A percentile compares a stretch with the other conserved stretches of the same genome.
Conservation (phyloP, 768 basidiomycete species). For the Dentipellis fragilis region DNA sequence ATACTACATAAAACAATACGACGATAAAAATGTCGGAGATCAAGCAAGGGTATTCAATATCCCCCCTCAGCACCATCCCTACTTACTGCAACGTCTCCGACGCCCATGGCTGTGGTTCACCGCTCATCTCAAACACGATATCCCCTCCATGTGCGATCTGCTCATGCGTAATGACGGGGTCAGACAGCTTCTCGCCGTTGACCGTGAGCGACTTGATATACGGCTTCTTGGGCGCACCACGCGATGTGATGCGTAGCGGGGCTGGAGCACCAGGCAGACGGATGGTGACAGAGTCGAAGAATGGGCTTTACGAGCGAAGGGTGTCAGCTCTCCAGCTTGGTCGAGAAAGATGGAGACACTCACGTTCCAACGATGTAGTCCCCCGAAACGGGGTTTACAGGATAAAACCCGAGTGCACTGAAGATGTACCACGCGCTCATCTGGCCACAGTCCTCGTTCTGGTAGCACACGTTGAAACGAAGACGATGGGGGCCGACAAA, state of each 20-base stretch:
- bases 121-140: slow-evolving; percentile 59
- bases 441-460: slow-evolving; percentile 88
- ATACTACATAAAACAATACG: no score
- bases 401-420: slow-evolving; percentile 76
- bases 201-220: slow-evolving; percentile 53
- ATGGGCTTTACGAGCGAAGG: slow-evolving; percentile 24
- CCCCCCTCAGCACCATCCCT: neutral
- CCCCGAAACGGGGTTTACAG: slow-evolving; percentile 70
- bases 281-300: slow-evolving; percentile 45
- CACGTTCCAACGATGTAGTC: slow-evolving; percentile 72
- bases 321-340: neutral
- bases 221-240: slow-evolving; percentile 45
- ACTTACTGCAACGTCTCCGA: slow-evolving; percentile 14
- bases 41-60: no score
- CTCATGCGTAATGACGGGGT: slow-evolving; percentile 49
- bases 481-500: neutral
- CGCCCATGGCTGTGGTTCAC: slow-evolving; percentile 35
- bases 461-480: slow-evolving; percentile 1
- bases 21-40: no score
- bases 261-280: slow-evolving; percentile 33
- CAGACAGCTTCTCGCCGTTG: slow-evolving; percentile 34
- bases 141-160: slow-evolving; percentile 48
- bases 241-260: slow-evolving; percentile 41
- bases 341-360: slow-evolving; percentile 13
- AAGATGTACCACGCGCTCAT: slow-evolving; percentile 89